These are phyloP conservation scores for Hansenula sp. DNA, from an alignment of 1,139 yeast genomes.

Conservation along the genomic window DNA sequence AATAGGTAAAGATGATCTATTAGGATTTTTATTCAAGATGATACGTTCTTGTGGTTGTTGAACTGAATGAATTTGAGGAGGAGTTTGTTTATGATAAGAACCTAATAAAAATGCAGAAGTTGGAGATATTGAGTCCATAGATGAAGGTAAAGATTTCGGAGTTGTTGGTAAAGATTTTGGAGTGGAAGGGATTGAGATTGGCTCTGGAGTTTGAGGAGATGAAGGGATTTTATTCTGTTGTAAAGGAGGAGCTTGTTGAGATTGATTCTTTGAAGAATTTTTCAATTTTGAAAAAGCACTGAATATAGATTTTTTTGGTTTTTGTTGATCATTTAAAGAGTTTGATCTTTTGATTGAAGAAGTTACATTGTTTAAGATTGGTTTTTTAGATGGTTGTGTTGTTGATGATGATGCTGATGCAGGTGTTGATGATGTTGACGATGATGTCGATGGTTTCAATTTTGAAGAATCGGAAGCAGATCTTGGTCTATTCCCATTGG, in stretches of 20 bases:
- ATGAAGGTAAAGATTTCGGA: constrained; percentile 11
- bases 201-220: constrained; percentile 2
- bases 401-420: constrained; percentile 1
- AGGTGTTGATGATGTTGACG: constrained; percentile 10
- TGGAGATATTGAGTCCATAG: constrained; percentile 23
- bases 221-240: neutral
- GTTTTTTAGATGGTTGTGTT: no score
- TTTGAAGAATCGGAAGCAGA: constrained; percentile 9
- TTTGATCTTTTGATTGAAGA: constrained; percentile 10
- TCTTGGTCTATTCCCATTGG: constrained; percentile 14
- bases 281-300: constrained; percentile 46
- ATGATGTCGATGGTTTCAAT: neutral
- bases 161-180: constrained; percentile 2
- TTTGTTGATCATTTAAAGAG: constrained; percentile 11
- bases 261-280: constrained; percentile 1
- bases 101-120: constrained; percentile 3
- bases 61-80: neutral
- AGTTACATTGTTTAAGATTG: no score
- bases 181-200: constrained; percentile 15
- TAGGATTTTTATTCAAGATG: constrained; percentile 45
- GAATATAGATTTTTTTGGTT: constrained; percentile 40
- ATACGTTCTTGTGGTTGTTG: constrained; percentile 25
- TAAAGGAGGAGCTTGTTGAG: neutral
- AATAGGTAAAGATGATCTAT: constrained; percentile 33
- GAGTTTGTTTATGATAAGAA: neutral